These are phyloP conservation scores for Pneumocystis wakefieldiae DNA, from an alignment of 1,139 yeast genomes.

Conservation along the genomic window DNA sequence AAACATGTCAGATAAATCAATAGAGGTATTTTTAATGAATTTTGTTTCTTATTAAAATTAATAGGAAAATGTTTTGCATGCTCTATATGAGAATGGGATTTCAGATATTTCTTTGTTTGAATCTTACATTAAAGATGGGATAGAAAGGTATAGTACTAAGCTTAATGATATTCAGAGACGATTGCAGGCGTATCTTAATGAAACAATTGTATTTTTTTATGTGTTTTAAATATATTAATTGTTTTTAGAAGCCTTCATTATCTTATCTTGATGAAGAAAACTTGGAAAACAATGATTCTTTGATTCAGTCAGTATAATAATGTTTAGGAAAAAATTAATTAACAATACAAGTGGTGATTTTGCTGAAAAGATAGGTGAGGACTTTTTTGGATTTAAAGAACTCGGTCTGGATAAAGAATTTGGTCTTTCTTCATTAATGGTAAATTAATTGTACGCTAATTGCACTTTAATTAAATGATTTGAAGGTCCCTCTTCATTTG, in stretches of 20 bases:
- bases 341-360: conserved; percentile 48
- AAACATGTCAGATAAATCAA: background rate
- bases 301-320: background rate
- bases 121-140: conserved; percentile 57
- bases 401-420: conserved; percentile 87
- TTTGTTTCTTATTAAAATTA: conserved; percentile 16
- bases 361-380: conserved; percentile 75
- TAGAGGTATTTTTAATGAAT: conserved; percentile 18
- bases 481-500: conserved; percentile 51
- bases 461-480: background rate
- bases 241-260: background rate
- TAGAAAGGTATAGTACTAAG: conserved; percentile 53
- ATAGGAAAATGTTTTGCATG: conserved; percentile 41
- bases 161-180: conserved; percentile 53
- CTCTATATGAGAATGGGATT: conserved; percentile 74
- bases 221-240: background rate
- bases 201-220: background rate
- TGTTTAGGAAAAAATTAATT: background rate
- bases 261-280: background rate
- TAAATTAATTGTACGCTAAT: conserved; percentile 19
- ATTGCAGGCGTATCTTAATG: conserved; percentile 12
- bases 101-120: conserved; percentile 64
- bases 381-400: conserved; percentile 91
- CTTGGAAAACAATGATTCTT: background rate
- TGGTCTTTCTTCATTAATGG: conserved; percentile 69